Conservation (phyloP, 768 basidiomycete species). For the Panus rudis region DNA sequence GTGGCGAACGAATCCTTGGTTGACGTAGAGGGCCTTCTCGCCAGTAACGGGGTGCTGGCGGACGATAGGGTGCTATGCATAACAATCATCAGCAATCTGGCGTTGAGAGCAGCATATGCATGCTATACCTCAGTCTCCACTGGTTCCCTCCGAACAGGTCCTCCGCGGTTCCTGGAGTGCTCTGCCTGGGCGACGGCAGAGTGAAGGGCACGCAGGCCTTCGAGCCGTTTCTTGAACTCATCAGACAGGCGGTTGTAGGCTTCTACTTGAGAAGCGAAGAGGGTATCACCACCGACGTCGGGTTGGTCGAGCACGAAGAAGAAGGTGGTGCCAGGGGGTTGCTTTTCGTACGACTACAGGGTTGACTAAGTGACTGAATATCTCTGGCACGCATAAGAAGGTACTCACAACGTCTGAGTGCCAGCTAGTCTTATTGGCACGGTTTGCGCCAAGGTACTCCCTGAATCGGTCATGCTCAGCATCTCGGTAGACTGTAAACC, state of each 20-base stretch:
- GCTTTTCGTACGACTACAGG: constrained; percentile 43
- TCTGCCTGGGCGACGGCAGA: constrained; percentile 41
- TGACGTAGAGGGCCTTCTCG: constrained; percentile 56
- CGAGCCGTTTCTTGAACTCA: constrained; percentile 49
- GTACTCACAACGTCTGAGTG: constrained; percentile 46
- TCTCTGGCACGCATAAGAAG: neutral
- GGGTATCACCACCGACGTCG: constrained; percentile 42
- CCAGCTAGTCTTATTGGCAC: constrained; percentile 39
- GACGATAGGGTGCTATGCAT: constrained; percentile 42
- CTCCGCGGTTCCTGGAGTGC: constrained; percentile 34
- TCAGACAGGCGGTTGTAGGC: constrained; percentile 54
- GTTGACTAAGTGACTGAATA: neutral
- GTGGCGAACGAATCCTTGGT: constrained; percentile 45
- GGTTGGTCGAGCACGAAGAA: constrained; percentile 48
- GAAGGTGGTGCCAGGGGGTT: constrained; percentile 48
- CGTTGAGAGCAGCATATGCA: neutral
- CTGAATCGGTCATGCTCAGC: constrained; percentile 34
- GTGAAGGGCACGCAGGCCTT: constrained; percentile 51
- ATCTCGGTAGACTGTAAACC: constrained; percentile 44
- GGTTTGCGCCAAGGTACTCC: constrained; percentile 37
- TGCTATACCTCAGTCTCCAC: constrained; percentile 21
- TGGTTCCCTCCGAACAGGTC: constrained; percentile 40
- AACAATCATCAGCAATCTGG: neutral
- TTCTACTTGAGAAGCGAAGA: constrained; percentile 51
- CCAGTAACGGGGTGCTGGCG: constrained; percentile 55